phyloP scores from a whole-genome alignment of 78 protist species.

The Isochrysis galbana region DNA sequence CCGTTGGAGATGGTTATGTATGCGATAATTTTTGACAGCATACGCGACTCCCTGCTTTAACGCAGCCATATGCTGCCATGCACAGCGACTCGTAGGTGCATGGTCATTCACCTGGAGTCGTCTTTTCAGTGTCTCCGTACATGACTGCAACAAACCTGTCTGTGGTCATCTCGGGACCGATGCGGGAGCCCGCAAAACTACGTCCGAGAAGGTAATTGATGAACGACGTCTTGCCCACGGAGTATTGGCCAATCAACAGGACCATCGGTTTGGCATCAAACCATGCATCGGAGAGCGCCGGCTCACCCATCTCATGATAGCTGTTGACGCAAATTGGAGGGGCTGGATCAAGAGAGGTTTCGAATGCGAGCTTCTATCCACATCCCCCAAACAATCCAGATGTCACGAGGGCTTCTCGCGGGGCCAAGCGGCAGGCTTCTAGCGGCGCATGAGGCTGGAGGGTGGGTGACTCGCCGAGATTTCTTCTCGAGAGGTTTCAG shows the following conservation, averaged over 20 bases:
- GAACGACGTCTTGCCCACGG: conserved; percentile 57
- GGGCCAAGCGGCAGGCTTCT: too few species aligned
- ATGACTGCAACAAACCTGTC: conserved; percentile 53
- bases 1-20: too few species aligned
- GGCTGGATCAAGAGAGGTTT: background rate
- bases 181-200: background rate
- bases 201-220: conserved; percentile 54
- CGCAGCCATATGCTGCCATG: too few species aligned
- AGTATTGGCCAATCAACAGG: conserved; percentile 56
- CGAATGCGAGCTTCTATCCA: too few species aligned
- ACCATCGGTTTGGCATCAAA: conserved; percentile 55
- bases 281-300: conserved; percentile 7
- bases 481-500: background rate
- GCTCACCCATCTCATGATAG: background rate
- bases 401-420: too few species aligned
- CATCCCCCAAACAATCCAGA: too few species aligned
- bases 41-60: too few species aligned
- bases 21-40: too few species aligned
- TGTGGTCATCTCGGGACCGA: conserved; percentile 65
- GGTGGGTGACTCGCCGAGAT: background rate
- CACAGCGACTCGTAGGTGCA: too few species aligned
- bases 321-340: background rate
- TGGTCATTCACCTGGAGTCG: too few species aligned
- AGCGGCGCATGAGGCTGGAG: background rate
- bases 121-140: conserved; percentile 58